Evolutionary conservation across 305 asterid genomes (phyloP).

Genomic region (Fraxinus xanthoxyloides): DNA sequence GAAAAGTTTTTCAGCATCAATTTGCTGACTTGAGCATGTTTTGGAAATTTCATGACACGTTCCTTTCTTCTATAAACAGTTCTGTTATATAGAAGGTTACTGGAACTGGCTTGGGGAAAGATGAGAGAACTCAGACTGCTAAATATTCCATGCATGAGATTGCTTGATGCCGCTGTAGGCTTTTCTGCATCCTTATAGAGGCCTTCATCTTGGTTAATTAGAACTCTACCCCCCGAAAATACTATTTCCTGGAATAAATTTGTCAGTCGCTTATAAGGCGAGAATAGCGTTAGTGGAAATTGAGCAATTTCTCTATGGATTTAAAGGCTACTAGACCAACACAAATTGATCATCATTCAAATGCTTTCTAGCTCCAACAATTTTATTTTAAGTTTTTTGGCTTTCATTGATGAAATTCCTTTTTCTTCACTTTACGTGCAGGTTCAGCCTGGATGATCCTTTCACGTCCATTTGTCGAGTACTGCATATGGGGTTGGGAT

Average conservation of each 20-base stretch:
- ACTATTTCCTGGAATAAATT: not conserved
- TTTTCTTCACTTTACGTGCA: conserved; percentile 25
- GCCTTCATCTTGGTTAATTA: not conserved
- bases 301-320: not conserved
- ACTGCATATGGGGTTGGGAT: conserved; percentile 94
- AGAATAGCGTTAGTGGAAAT: not conserved
- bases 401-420: not conserved
- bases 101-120: not conserved
- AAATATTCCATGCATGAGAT: not conserved
- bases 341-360: not conserved
- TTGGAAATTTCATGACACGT: not conserved
- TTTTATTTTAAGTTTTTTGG: not conserved
- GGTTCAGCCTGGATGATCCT: conserved; percentile 98
- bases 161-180: not conserved
- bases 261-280: not conserved
- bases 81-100: not conserved
- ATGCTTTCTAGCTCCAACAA: not conserved
- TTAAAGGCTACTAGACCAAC: not conserved
- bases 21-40: not conserved
- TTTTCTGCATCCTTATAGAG: not conserved
- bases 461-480: conserved; percentile 78
- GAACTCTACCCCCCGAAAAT: not conserved
- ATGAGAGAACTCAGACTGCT: not conserved
- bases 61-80: not conserved
- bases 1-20: not conserved